Base-by-base conservation (phyloP, 2,329 filamentous ascomycete species). In the Talaromyces sp. region DNA sequence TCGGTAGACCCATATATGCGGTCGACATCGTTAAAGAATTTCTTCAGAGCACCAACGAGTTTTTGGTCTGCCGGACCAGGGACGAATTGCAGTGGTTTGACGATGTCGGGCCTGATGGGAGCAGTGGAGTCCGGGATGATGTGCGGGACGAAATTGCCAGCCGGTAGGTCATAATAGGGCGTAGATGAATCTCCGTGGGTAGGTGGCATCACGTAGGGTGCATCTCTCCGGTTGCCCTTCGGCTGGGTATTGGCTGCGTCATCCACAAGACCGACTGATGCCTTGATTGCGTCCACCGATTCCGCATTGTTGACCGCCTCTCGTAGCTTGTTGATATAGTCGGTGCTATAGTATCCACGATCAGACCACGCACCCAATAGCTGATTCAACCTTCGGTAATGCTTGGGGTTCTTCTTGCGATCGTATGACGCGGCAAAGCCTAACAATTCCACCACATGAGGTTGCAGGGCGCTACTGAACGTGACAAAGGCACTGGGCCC, bases 111-210 rank as follows among this genome's bases (percentile, higher is more conserved):
- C 51, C 88, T 86, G 78, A 96, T 91, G 7, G 91, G 87, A 56
- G 84, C 82, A 9, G 85, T 86, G 0, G 89, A 92, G 70, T 93
- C 89, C 4, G 88, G 90, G 44, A 89, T 84, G 63, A 96, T 86
- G 60, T 90, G 88, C 4, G 89, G 89, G 54, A 96, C 83, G 80
- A 93, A 88, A 66, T 91, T 93, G 1, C 86, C 89, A 1, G 91
- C 91, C 0, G 92, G 92, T 0, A 96, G 79, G 65, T 96, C 91
- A 75, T 92, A 90, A 84, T 89, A 96, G 0, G 89, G 86, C 4
- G 83, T 86, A 0, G 85, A 83, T 1, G 82, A 77, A 70, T 96
- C 90, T 47, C 92, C 92, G 72, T 96, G 92, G 60, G 84, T 85
- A 1, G 89, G 81, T 22, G 92, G 92, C 73, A 96, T 83, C 30